Percentiles rank a stretch among this genome's conserved stretches.
Evolutionary conservation across 805 yeast genomes (phyloP).

Genomic region (Candida verbasci): DNA sequence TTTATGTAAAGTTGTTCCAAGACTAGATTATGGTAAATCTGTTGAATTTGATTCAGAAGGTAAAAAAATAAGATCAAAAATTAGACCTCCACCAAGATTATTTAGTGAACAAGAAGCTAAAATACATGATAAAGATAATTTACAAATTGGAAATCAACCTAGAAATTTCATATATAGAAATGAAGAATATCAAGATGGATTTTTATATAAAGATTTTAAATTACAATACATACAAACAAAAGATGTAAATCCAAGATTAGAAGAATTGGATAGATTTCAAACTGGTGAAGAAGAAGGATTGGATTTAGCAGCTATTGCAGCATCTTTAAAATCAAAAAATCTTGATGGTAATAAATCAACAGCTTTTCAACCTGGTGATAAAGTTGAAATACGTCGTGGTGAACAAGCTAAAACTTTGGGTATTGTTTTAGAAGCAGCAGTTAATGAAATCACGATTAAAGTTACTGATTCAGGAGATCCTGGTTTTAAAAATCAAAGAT

Average conservation of each 20-base stretch:
- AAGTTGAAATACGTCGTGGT: constrained; percentile 87
- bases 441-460: constrained; percentile 48
- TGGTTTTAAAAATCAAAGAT: constrained; percentile 48
- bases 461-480: constrained; percentile 55
- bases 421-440: constrained; percentile 62
- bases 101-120: constrained; percentile 88
- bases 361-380: constrained; percentile 86
- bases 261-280: constrained; percentile 80
- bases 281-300: constrained; percentile 80
- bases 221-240: constrained; percentile 77
- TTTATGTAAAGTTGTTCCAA: constrained; percentile 87
- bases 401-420: constrained; percentile 92
- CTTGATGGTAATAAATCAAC: constrained; percentile 24
- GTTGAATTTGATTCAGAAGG: constrained; percentile 49
- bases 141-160: constrained; percentile 61
- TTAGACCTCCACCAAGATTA: constrained; percentile 79
- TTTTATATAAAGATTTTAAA: constrained; percentile 78
- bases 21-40: constrained; percentile 83
- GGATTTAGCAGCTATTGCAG: constrained; percentile 82
- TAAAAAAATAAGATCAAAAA: constrained; percentile 46
- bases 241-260: constrained; percentile 79
- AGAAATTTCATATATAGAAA: constrained; percentile 67
- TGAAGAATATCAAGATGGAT: constrained; percentile 90
- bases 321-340: constrained; percentile 62
- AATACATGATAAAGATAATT: constrained; percentile 70